Base-by-base conservation (phyloP, 805 yeast genomes). In the Teunomyces gatunensis region DNA sequence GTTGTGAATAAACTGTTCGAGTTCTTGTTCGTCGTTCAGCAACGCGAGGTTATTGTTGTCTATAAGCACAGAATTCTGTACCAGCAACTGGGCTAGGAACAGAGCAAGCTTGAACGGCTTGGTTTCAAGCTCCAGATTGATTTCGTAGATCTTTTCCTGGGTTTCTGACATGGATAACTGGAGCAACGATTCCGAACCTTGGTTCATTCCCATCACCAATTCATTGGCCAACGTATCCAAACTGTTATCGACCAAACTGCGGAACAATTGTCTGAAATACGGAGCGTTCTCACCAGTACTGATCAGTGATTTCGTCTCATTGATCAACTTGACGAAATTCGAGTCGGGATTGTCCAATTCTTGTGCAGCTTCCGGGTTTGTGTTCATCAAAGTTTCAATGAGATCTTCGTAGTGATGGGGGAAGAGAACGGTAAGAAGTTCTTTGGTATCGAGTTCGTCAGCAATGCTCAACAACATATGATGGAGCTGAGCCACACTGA, bases 81-180 rank as follows among this genome's bases (percentile, higher is more conserved):
- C 78, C 1, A 89, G 78, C 32, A 85, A 73, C 42, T 78, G 81
- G 1, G 92, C 92, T 49, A 89, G 70, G 35, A 85, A 73, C 23
- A 81, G 79, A 1, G 96, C 96, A 46, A 89, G 73, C 48, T 68
- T 69, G 79, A 82, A 56, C 1, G 53, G 48, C 42, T 54, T 56
- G 29, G 47, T 51, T 7, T 45, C 27, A 10, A 45, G 42, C 11
- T 37, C 48, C 33, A 37, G 42, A 6, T 49, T 48, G 15, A 57
- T 12, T 29, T 59, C 64, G 29, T 50, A 48, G 11, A 59, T 47
- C 52, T 61, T 58, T 30, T 54, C 54, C 7, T 47, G 47, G 9
- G 40, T 48, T 44, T 18, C 28, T 9, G 55, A 49, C 7, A 52
- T 45, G 6, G 53, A 47, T 28, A 48, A 43, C 32, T 48, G 41